Base-by-base conservation (phyloP, 495 filamentous ascomycete species). In the Lophiostoma macrostomum region DNA sequence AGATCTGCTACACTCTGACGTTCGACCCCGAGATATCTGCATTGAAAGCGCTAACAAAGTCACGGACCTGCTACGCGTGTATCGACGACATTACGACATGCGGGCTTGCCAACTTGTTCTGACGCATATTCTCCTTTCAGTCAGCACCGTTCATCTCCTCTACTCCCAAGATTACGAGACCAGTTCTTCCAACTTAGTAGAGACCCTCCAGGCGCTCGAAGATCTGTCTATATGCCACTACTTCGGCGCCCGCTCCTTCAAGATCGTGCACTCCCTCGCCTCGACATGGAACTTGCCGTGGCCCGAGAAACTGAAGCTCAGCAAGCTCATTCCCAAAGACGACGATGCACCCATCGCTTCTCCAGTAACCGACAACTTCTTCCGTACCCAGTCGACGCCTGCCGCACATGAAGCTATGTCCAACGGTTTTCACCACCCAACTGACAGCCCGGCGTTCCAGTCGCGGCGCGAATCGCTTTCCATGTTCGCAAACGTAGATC, bases 11-110 rank as follows among this genome's bases (percentile, higher is more conserved):
- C 73, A 80, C 14, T 81, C 77, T 0, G 67, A 71, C 14, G 71
- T 84, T n/a, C 73, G 69, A 16, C 82, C 83, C n/a, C 75, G 78
- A 7, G 80, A 85, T 31, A 77, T 83, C 22, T 84, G 82, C 64
- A 67, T 71, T 8, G 74, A 79, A 56, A 77, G 79, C 12, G 82
- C 83, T 25, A 79, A 84, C 61, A 76, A 78, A 16, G 81, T 85
- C 22, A 73, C 79, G 27, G 70, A 74, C 2, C 72, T 85, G 10
- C 61, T 82, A 37, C 73, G 71, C 2, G 78, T 77, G 3, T 82
- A 83, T 45, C 75, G 78, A 2, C 73, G 76, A 34, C 72, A 83
- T 19, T 85, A 83, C 60, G 78, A 76, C 2, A 68, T 85, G 23
- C 69, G 74, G 8, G 71, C 78, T 0, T 81, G 79, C 0, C 77